Evolutionary conservation across 2,329 filamentous ascomycete genomes (phyloP), one percentile per base, ranked within the genome.

Genomic region (Knufia fluminis): DNA sequence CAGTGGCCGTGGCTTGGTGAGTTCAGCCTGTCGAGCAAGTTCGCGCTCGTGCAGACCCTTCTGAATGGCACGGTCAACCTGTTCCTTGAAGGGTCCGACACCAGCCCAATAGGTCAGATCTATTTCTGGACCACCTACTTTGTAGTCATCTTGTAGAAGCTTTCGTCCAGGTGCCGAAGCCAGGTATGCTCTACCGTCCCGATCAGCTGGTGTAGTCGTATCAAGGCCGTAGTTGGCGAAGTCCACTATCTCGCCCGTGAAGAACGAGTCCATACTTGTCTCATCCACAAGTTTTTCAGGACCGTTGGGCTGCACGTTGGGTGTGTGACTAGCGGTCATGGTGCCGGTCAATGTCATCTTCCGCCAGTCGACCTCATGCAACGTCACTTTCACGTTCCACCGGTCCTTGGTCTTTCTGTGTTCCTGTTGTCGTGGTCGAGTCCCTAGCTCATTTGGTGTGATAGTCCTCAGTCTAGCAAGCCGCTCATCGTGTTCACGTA

Each of bases 211-310:
- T 52, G 65, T 68, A 54, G 71, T 70, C 9, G 71, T 74, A 53
- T 72, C 68, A 10, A 74, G 58, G 0, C 68, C 71, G 52, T 73
- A 68, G 2, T 59, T 66, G 54, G 70, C 70, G 56, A 85, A 79
- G 61, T 85, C 81, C 53, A 85, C 76, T 52, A 85, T 82, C 60
- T 85, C 81, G 48, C 81, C 81, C 68, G 83, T 80, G 39, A 84
- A 71, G 59, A 79, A 84, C 2, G 80, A 83, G 14, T 78, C 77
- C 50, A 84, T 84, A 51, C 72, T 71, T 14, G 69, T 68, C 45
- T 66, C 64, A 10, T 38, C 24, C 35, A 23, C 23, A 26, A 22
- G 9, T 14, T 22, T 20, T 17, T 32, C 35, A 35, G 28, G 2
- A 22, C 23, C 16, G 4, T 40, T 19, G 14, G 31, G 19, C 6